A percentile compares a stretch with the other conserved stretches of the same genome.
Conservation (phyloP, 1,284 basidiomycete species). For the Malassezia sp. region DNA sequence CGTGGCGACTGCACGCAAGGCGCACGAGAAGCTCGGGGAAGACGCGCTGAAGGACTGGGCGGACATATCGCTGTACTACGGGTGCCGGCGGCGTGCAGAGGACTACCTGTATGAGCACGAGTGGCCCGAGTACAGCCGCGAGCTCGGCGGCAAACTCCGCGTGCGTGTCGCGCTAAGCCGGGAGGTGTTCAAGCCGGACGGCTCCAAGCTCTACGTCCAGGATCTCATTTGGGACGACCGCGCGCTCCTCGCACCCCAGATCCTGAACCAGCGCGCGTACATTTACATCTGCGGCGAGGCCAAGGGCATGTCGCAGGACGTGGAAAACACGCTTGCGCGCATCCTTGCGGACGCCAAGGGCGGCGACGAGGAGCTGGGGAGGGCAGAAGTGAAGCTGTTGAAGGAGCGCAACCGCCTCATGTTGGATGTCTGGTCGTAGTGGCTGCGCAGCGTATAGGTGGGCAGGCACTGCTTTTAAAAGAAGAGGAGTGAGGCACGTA, state of each 20-base stretch:
- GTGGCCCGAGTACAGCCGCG: slow-evolving; percentile 75
- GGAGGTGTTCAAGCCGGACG: slow-evolving; percentile 63
- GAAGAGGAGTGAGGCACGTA: too few species aligned
- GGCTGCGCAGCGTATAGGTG: background rate
- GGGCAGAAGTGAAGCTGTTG: slow-evolving; percentile 77
- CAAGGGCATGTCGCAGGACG: slow-evolving; percentile 85
- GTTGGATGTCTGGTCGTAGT: slow-evolving; percentile 28
- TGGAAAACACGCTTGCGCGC: slow-evolving; percentile 71
- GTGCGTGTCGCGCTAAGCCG: slow-evolving; percentile 82
- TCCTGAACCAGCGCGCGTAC: slow-evolving; percentile 85
- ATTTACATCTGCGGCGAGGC: slow-evolving; percentile 70
- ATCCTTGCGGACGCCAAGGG: slow-evolving; percentile 91
- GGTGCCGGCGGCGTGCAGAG: slow-evolving; percentile 72
- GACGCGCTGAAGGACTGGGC: slow-evolving; percentile 92
- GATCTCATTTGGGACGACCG: slow-evolving; percentile 51
- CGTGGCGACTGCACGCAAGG: slow-evolving; percentile 81
- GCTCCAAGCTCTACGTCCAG: slow-evolving; percentile 94
- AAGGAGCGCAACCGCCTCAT: slow-evolving; percentile 72
- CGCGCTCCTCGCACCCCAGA: slow-evolving; percentile 65
- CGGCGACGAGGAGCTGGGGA: slow-evolving; percentile 65
- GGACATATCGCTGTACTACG: slow-evolving; percentile 84
- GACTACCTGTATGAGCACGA: slow-evolving; percentile 92
- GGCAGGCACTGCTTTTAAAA: too few species aligned
- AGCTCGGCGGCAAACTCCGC: slow-evolving; percentile 79
- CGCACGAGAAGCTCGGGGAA: slow-evolving; percentile 67